Evolutionary conservation across 352 stramenopile genomes (phyloP), one percentile per base, ranked within the genome.

Genomic region (Phytophthora pini): DNA sequence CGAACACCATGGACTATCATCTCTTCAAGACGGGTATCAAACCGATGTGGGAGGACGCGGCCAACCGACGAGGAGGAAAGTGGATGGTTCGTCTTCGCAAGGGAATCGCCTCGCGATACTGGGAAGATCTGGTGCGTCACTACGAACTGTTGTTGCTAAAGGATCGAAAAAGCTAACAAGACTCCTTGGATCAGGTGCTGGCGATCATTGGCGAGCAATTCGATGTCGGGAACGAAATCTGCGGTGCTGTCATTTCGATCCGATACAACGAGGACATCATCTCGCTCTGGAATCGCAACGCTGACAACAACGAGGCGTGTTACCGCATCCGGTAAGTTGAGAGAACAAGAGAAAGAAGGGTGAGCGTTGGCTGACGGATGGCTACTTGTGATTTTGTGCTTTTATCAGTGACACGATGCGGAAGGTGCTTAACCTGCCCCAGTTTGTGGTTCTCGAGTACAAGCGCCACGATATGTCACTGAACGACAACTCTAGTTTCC

Each of bases 1-100:
- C 82, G 24, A 95, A 92, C 69, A 92, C 84, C 4, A 96, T 96
- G 77, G 93, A 98, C 61, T 97, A 97, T 59, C 90, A 98, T 59
- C 75, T 98, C 29, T 98, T 98, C 62, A 97, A 97, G 71, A 90
- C 94, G 3, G 93, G 92, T 34, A 98, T 98, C 64, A 98, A 97
- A 74, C 93, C 93, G 12, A 97, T 97, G 74, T 98, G 93, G 93
- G 93, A 98, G 72, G 93, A 98, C 56, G n/a, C 77, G 11, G 82
- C 88, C 15, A 98, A 98, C 65, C 76, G 91, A 70, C 82, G 86
- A 71, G 93, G 93, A 39, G 93, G 93, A 61, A 97, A 98, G 80
- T 96, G 93, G 85, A 96, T 97, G 85, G 85, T 98, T 24, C 89
- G 93, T 34, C 79, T 98, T 47, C 90, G 92, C 63, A 98, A 98